Conservation (phyloP, 2,329 filamentous ascomycete genomes). For the Aulographum hederae region DNA sequence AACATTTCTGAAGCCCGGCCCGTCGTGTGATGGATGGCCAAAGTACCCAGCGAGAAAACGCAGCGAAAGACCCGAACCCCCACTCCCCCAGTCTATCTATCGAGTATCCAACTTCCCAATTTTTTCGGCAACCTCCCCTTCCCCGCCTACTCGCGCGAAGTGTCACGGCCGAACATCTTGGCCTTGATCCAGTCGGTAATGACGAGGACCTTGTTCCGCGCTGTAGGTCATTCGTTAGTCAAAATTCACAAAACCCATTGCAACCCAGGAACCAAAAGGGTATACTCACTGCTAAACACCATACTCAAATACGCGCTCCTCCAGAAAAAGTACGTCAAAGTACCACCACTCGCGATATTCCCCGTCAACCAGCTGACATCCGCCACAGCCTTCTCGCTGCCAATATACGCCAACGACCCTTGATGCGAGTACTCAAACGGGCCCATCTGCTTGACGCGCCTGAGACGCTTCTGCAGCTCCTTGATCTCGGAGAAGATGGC, state of each 20-base stretch:
- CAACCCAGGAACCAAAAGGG: not conserved
- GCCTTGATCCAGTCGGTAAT: conserved; percentile 93
- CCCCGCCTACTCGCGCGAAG: conserved; percentile 72
- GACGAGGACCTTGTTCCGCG: conserved; percentile 86
- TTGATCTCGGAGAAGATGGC: conserved; percentile 59
- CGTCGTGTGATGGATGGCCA: too few species aligned
- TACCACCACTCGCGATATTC: conserved; percentile 85
- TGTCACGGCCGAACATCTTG: conserved; percentile 88
- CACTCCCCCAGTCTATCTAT: too few species aligned
- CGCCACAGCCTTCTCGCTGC: conserved; percentile 91
- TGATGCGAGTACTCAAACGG: conserved; percentile 98
- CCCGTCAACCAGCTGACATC: conserved; percentile 96
- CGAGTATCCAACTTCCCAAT: too few species aligned
- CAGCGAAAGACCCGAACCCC: too few species aligned
- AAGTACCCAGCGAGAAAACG: too few species aligned
- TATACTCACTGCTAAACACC: conserved; percentile 95
- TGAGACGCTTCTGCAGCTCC: conserved; percentile 66
- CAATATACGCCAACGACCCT: conserved; percentile 92
- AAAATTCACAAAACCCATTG: conserved; percentile 3
- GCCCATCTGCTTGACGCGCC: conserved; percentile 82
- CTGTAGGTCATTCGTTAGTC: conserved; percentile 31
- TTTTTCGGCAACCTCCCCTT: too few species aligned
- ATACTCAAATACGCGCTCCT: conserved; percentile 95
- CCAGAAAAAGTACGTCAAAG: conserved; percentile 96
- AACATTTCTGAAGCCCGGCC: too few species aligned